Evolutionary conservation across 1,284 basidiomycete species (phyloP), one percentile per base, ranked within the genome.

Genomic region (Bondarzewia mesenterica): DNA sequence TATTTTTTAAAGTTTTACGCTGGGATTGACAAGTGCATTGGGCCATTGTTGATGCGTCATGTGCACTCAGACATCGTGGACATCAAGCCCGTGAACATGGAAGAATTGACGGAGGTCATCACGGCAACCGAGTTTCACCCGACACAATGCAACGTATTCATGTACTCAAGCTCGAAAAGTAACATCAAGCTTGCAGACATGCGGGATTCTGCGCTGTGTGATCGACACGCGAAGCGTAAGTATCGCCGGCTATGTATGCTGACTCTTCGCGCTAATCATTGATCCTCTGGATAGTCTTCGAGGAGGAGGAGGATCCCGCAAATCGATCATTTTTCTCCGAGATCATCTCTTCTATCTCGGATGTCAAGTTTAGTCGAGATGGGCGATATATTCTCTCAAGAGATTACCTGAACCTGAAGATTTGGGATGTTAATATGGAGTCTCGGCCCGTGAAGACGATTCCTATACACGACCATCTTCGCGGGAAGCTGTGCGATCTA

Each of bases 101-200:
- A 99, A 64, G 96, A 99, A 67, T 76, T 99, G 48, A 99, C 96
- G 14, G 96, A 99, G 66, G 96, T 99, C 64, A 99, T 99, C 68
- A 99, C 96, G 8, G 93, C 95, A 4, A 93, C 96, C 49, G 96
- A 99, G 70, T 99, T 99, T 71, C 96, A 99, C 63, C 96, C 96
- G 14, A 79, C 85, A 54, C 91, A 96, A 58, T 99, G 96, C 83
- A 99, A 99, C 67, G 74, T 93, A 48, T 98, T 99, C 73, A 97
- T 98, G 89, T 99, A 99, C 69, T 99, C 95, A 53, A 94, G 91
- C 72, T 99, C 95, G 52, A 99, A 99, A 72, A 95, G 93, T 57
- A 99, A 96, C 62, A 98, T 99, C 77, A 99, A 99, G 72, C 82
- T 99, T 50, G 95, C 94, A n/a, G 96, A 99, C 70, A 99, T 99